These are phyloP conservation scores for Xerocomellus chrysenteron DNA, from an alignment of 768 basidiomycete genomes.

Conservation along the genomic window DNA sequence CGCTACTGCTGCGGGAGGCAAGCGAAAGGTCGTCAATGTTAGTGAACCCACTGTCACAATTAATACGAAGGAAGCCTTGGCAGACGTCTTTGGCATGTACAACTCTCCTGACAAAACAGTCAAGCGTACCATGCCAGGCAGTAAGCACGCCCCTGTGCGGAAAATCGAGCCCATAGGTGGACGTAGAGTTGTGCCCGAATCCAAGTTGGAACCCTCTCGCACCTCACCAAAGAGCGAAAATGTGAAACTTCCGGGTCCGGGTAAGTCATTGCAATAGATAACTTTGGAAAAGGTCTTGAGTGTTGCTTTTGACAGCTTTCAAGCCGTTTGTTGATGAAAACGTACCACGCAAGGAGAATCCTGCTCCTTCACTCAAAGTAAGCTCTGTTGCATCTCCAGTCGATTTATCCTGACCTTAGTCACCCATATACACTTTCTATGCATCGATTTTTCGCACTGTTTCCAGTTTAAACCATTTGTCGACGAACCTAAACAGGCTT, in stretches of 20 bases:
- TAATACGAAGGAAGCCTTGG: slow-evolving; percentile 93
- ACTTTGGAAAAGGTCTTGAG: slow-evolving; percentile 20
- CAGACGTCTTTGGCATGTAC: slow-evolving; percentile 95
- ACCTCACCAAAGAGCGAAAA: slow-evolving; percentile 30
- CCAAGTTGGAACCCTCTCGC: slow-evolving; percentile 36
- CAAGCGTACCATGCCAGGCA: slow-evolving; percentile 54
- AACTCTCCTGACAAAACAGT: slow-evolving; percentile 83
- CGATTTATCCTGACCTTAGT: slow-evolving; percentile 4
- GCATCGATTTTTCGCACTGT: background rate
- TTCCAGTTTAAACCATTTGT: slow-evolving; percentile 66
- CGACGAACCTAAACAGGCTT: slow-evolving; percentile 50
- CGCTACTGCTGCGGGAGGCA: slow-evolving; percentile 26
- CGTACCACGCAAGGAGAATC: slow-evolving; percentile 43
- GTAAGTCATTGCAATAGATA: slow-evolving; percentile 24
- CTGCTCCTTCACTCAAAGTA: slow-evolving; percentile 27
- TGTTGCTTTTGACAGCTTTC: slow-evolving; percentile 36
- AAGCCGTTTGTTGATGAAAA: slow-evolving; percentile 72
- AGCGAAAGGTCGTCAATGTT: slow-evolving; percentile 44
- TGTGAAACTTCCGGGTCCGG: slow-evolving; percentile 35
- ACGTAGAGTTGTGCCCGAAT: slow-evolving; percentile 19
- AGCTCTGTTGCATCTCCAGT: background rate
- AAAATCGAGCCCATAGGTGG: slow-evolving; percentile 58
- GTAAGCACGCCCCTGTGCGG: slow-evolving; percentile 70
- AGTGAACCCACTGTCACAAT: slow-evolving; percentile 89
- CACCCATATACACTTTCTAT: slow-evolving; percentile 1